These are phyloP conservation scores for Hymenoscyphus linearis DNA, from an alignment of 2,329 filamentous ascomycete species.

Conservation along the genomic window DNA sequence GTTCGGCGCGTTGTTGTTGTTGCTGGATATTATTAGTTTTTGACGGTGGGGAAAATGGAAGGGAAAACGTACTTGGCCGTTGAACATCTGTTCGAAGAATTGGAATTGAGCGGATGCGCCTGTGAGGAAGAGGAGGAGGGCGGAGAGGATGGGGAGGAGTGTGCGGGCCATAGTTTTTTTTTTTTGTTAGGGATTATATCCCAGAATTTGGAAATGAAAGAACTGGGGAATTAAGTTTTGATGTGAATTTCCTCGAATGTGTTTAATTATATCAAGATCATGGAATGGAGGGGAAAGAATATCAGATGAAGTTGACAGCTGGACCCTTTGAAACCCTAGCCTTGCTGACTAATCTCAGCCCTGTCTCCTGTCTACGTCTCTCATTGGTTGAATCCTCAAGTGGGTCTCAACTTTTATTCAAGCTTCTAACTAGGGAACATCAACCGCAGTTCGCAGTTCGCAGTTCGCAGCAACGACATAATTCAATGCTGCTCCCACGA, in stretches of 20 bases:
- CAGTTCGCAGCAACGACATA: slow-evolving; percentile 13
- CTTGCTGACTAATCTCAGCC: background rate
- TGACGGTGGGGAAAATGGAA: slow-evolving; percentile 36
- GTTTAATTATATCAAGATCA: background rate
- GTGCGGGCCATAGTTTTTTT: slow-evolving; percentile 23
- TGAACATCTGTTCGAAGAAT: slow-evolving; percentile 98
- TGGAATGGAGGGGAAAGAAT: background rate
- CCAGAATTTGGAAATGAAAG: background rate
- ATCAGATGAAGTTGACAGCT: slow-evolving; percentile 2
- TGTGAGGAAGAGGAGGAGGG: slow-evolving; percentile 54
- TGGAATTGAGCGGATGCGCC: slow-evolving; percentile 74
- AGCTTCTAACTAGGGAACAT: slow-evolving; percentile 1
- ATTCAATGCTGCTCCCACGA: slow-evolving; percentile 39
- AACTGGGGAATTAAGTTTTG: background rate
- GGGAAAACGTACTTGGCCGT: slow-evolving; percentile 46
- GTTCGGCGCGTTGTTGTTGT: slow-evolving; percentile 44
- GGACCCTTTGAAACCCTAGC: background rate
- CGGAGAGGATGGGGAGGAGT: slow-evolving; percentile 34
- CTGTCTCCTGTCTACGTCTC: background rate
- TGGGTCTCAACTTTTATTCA: background rate
- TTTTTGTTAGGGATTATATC: background rate
- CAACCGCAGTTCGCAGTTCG: slow-evolving; percentile 20
- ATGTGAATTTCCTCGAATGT: background rate
- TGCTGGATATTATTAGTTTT: slow-evolving; percentile 12
- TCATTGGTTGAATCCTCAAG: background rate